These are phyloP conservation scores for Retiboletus flavoniger DNA, from an alignment of 1,284 basidiomycete species.

Conservation along the genomic window DNA sequence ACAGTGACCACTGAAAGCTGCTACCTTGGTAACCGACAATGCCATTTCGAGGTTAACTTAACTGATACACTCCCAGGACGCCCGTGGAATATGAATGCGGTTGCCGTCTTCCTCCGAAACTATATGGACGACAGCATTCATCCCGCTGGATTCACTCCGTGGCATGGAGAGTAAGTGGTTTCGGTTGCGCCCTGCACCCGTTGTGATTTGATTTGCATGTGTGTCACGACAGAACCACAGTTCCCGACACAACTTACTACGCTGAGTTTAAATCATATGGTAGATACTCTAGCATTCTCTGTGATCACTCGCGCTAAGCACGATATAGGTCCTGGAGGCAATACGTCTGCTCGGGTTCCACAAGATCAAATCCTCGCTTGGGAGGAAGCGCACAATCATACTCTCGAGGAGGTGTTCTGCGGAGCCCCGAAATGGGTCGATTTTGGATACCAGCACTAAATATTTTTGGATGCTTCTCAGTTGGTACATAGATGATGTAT, in stretches of 20 bases:
- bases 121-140: slow-evolving; percentile 61
- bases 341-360: slow-evolving; percentile 44
- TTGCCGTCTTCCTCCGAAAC: slow-evolving; percentile 52
- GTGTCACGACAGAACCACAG: slow-evolving; percentile 37
- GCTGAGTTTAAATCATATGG: slow-evolving; percentile 59
- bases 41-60: neutral
- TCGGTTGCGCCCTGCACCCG: neutral
- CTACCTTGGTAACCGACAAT: slow-evolving; percentile 44
- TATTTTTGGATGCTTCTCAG: slow-evolving; percentile 34
- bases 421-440: slow-evolving; percentile 57
- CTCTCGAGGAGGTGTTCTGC: slow-evolving; percentile 49
- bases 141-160: slow-evolving; percentile 53
- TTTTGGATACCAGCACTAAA: slow-evolving; percentile 41
- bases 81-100: slow-evolving; percentile 62
- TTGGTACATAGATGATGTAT: too few relatives aligned
- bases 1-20: slow-evolving; percentile 46
- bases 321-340: slow-evolving; percentile 53
- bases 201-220: neutral
- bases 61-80: slow-evolving; percentile 39
- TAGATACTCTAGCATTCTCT: slow-evolving; percentile 15
- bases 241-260: slow-evolving; percentile 57
- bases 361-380: slow-evolving; percentile 48
- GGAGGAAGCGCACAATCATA: slow-evolving; percentile 43
- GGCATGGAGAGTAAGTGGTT: slow-evolving; percentile 9
- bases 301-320: slow-evolving; percentile 3